A percentile compares a stretch with the other conserved stretches of the same genome.
These are phyloP conservation scores for Dimocarpus longan DNA, from an alignment of 345 rosid species.

Conservation along the genomic window DNA sequence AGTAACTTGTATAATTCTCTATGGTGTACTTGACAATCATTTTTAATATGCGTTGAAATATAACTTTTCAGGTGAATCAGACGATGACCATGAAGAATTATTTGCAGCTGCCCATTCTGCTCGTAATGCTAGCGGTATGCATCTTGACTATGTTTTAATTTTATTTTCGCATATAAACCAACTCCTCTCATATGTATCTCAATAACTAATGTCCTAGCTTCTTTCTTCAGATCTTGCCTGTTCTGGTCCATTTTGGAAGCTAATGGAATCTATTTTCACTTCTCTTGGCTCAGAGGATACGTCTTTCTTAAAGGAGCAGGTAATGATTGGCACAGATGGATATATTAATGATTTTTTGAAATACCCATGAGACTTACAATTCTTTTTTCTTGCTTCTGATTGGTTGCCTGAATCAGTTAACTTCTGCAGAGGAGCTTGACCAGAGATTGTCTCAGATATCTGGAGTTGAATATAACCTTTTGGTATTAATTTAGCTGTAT, in stretches of 20 bases:
- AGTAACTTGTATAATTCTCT: neutral
- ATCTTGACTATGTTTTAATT: slow-evolving; percentile 22
- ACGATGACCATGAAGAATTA: slow-evolving; percentile 83
- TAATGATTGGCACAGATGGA: slow-evolving; percentile 27
- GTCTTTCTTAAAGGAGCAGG: slow-evolving; percentile 83
- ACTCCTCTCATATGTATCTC: slow-evolving; percentile 3
- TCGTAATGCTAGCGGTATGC: slow-evolving; percentile 64
- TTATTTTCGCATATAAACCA: neutral
- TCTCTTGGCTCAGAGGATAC: slow-evolving; percentile 62
- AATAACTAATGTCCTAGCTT: slow-evolving; percentile 18
- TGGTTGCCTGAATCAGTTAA: slow-evolving; percentile 52
- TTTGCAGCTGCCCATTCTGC: slow-evolving; percentile 86
- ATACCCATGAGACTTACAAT: slow-evolving; percentile 17
- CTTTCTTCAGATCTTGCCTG: slow-evolving; percentile 63
- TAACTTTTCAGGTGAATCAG: slow-evolving; percentile 72
- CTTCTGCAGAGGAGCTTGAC: slow-evolving; percentile 68
- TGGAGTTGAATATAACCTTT: slow-evolving; percentile 42
- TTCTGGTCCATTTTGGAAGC: slow-evolving; percentile 83
- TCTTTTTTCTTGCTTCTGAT: slow-evolving; percentile 20
- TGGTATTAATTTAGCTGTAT: slow-evolving; percentile 45
- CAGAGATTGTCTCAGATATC: slow-evolving; percentile 66
- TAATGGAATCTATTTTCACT: slow-evolving; percentile 74
- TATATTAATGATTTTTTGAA: slow-evolving; percentile 17
- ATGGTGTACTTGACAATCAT: slow-evolving; percentile 8
- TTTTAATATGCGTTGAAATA: slow-evolving; percentile 13